Base-by-base conservation (phyloP, 116 monocot genomes). In the Trichopus zeylanicus region DNA sequence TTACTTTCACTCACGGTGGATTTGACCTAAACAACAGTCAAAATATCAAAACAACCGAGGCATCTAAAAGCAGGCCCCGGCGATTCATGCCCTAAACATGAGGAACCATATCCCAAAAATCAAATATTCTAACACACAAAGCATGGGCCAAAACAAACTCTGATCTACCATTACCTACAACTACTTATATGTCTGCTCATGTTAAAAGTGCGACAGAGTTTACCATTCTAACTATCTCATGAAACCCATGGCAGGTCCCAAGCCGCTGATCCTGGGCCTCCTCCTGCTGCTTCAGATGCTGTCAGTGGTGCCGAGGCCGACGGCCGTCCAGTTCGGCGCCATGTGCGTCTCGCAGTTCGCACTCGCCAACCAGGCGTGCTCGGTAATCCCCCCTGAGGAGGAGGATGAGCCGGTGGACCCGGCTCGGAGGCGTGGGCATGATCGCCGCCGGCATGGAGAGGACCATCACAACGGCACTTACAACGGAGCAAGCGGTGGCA, bases 281-380 rank as follows among this genome's bases (percentile, higher is more conserved):
- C 7, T 42, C 0, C 13, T 42, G 3, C 18, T 42, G 13, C 42
- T n/a, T 42, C n/a, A 3, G 18, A 16, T 42, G 18, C n/a, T 42
- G 42, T 42, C 13, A 1, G n/a, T 42, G 0, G 23, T 62, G n/a
- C 19, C 29, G 1, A 46, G 48, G 42, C 52, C 24, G 12, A 55
- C 46, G 15, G 24, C 27, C 20, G 47, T 30, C 27, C 73, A 73
- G 58, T 42, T 42, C n/a, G 35, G 56, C 28, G 32, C 55, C 31
- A 55, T 65, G 32, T 81, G 81, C 39, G 9, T 73, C 64, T 61
- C 64, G 33, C 80, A 85, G 63, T 73, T 74, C 38, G 59, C 73
- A 46, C 73, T 85, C 22, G 80, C 76, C 20, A 80, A 65, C 49
- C 85, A 80, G 46, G 80, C 80, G 0, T 85, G 85, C 59, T 57